Base-by-base conservation (phyloP, 345 rosid species). In the Syzygium oleosum region DNA sequence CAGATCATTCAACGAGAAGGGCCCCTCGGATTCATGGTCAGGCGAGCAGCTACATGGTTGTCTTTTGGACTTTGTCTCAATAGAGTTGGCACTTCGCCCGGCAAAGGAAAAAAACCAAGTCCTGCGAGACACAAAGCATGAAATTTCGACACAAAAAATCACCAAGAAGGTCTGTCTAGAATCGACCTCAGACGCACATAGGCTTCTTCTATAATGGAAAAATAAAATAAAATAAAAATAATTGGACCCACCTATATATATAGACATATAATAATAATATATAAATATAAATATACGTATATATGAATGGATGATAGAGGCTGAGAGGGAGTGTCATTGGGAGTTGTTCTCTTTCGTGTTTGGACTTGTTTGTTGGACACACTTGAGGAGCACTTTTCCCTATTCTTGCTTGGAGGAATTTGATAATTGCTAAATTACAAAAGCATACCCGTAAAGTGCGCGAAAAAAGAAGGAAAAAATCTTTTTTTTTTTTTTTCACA, bases 401-500 rank as follows among this genome's bases (percentile, higher is more conserved):
- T 5, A 52, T 52, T 52, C 51, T 87, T 59, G 54, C 73, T 56
- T 49, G 85, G 88, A 87, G 85, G 88, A 83, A 87, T 83, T 83
- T 83, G 88, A 87, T 80, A 84, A 46, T 55, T 87, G 88, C 88
- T 53, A 87, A 53, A 29, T 56, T 87, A 87, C 88, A 87, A 87
- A 59, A 87, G 51, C 85, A 87, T 52, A 80, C 88, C 85, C 88
- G 84, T 55, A 53, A 79, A 55, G 54, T 38, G 54, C 80, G 52
- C 68, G n/a, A 38, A 41, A 55, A 43, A 15, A 85, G 6, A 22
- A 56, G 13, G 59, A 85, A 46, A 61, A 43, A 16, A 43, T 59
- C 9, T 7, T 65, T 52, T 52, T 65, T 7, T 65, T n/a, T n/a
- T n/a, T 68, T 73, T 73, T 23, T 19, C 5, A 55, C 61, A 21